phyloP scores from a whole-genome alignment of 2,329 filamentous ascomycete genomes.

The Orbilia brochopaga region DNA sequence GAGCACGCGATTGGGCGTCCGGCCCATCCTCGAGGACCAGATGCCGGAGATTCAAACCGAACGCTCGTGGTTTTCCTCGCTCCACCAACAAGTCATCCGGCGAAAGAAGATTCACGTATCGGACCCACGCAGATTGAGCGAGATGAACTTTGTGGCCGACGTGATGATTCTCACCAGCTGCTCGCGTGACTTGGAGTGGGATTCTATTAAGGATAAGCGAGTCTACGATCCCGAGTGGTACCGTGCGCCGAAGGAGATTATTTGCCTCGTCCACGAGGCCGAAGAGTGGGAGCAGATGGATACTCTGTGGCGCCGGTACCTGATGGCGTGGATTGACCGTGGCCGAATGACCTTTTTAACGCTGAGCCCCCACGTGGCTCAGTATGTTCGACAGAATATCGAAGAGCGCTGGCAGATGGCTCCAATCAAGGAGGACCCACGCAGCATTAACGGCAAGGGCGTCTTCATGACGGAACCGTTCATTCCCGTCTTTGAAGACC shows the following conservation, averaged over 20 bases:
- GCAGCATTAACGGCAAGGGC: constrained; percentile 24
- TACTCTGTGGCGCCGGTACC: constrained; percentile 25
- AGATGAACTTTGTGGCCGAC: constrained; percentile 47
- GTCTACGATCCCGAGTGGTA: constrained; percentile 47
- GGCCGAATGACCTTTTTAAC: constrained; percentile 54
- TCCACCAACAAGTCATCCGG: background rate
- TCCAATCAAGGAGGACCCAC: constrained; percentile 31
- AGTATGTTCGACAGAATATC: constrained; percentile 52
- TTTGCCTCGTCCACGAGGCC: constrained; percentile 49
- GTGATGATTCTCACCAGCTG: constrained; percentile 50
- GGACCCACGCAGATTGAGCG: constrained; percentile 32
- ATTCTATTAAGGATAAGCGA: constrained; percentile 38
- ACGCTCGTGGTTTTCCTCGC: constrained; percentile 28
- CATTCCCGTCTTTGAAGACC: constrained; percentile 45
- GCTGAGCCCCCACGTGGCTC: constrained; percentile 54
- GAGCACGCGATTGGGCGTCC: constrained; percentile 43
- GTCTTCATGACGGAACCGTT: constrained; percentile 43
- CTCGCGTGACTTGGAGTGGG: constrained; percentile 49
- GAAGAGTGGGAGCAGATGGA: constrained; percentile 42
- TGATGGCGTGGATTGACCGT: constrained; percentile 53
- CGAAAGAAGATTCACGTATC: constrained; percentile 25
- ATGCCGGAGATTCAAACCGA: constrained; percentile 12
- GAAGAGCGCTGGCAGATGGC: constrained; percentile 51
- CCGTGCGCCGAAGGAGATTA: constrained; percentile 43
- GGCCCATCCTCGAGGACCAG: constrained; percentile 45